Evolutionary conservation across 805 yeast genomes (phyloP), one percentile per base, ranked within the genome.

Genomic region (Grigorovia transvaalensis): DNA sequence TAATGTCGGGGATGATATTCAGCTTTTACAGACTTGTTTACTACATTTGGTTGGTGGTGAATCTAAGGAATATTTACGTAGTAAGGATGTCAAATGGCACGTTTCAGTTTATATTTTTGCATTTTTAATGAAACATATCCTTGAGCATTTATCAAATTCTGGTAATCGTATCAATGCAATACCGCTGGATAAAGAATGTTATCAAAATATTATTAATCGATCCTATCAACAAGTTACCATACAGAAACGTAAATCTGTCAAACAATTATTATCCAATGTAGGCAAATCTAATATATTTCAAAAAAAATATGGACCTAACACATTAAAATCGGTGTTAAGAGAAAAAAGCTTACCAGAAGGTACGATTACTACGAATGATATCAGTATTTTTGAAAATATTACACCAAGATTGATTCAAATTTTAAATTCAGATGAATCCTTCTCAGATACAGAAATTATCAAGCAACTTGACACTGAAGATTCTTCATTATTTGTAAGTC

Each of bases 51-150:
- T 62, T 9, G 62, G 61, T 8, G 62, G 60, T 9, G 54, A 55
- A 13, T 55, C 57, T 46, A 47, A 50, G 15, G 54, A 57, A 45
- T 48, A 44, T 15, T 47, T 58, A 19, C 52, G 55, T 18, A 46
- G 56, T 23, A 59, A 57, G 29, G 61, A 59, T 50, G 55, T 61
- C 19, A 63, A 64, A 48, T 63, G 64, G 62, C 62, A 60, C 33
- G 56, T 55, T 6, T 51, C 61, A 4, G 50, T 62, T 9, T 61
- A 59, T 43, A 51, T 63, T 43, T 62, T 53, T 52, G 58, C 66
- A 2, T 59, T 56, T 35, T 48, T 64, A 2, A 50, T 64, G 50
- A 51, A 54, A 27, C 51, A 57, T 43, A 49, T 56, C 2, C 48
- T 58, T 1, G 50, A 52, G 13, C 23, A 46, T 15, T 8, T 19